Percentiles rank a stretch among this genome's conserved stretches.
Conservation (phyloP, 805 yeast species). For the Cyberlindnera americana region DNA sequence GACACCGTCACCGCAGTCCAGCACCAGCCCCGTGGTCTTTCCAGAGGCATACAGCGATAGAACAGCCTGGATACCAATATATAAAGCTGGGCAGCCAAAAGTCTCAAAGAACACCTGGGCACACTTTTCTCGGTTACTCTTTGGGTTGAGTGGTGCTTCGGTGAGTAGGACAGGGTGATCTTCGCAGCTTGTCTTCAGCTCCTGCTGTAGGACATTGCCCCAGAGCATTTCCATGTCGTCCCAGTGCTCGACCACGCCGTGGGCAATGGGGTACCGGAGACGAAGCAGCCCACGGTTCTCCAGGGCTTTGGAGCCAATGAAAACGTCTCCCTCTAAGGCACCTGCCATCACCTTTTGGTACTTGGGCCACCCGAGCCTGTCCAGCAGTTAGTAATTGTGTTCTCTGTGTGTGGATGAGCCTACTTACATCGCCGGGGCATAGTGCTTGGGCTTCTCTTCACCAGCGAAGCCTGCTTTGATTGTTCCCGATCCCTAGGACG, state of each 20-base stretch:
- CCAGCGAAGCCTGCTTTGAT: constrained; percentile 93
- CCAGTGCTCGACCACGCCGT: constrained; percentile 83
- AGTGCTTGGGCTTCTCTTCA: constrained; percentile 71
- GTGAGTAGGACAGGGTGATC: constrained; percentile 88
- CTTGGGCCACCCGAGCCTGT: constrained; percentile 71
- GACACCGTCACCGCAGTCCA: constrained; percentile 94
- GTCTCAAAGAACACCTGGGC: constrained; percentile 89
- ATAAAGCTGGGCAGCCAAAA: constrained; percentile 84
- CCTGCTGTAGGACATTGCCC: constrained; percentile 61
- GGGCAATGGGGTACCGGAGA: constrained; percentile 68
- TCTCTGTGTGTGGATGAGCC: no score
- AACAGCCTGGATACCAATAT: constrained; percentile 91
- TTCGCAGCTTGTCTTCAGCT: constrained; percentile 55
- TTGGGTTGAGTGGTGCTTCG: constrained; percentile 85
- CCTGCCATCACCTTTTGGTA: constrained; percentile 82
- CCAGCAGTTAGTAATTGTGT: background rate
- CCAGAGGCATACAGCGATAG: constrained; percentile 85
- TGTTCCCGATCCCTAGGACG: constrained; percentile 75
- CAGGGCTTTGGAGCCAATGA: constrained; percentile 75
- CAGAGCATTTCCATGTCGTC: constrained; percentile 80
- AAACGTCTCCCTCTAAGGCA: constrained; percentile 58
- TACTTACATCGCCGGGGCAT: constrained; percentile 52
- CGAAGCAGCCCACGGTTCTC: constrained; percentile 72
- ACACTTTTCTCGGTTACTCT: constrained; percentile 83
- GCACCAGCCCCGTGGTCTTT: constrained; percentile 82